Evolutionary conservation across 2,329 filamentous ascomycete species (phyloP), one percentile per base, ranked within the genome.

Genomic region (Colletotrichum zoysiae): DNA sequence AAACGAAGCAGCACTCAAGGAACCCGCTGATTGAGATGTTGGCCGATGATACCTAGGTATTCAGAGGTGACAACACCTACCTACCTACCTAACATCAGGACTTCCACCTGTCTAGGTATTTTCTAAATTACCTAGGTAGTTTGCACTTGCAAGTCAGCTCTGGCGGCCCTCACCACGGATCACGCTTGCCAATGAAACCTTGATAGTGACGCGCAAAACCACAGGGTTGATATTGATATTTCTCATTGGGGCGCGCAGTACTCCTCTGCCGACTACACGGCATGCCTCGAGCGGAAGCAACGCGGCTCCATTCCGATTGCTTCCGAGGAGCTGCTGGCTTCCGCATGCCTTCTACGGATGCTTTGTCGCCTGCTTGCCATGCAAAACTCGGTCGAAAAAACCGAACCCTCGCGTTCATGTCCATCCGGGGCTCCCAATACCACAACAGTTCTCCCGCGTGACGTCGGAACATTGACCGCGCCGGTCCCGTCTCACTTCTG

Each of bases 401-500:
- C n/a, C 4, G 14, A 14, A 14, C 38, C 5, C 40, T 3, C 11
- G 9, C 6, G 3, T 38, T 40, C 16, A 12, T 46, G 9, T 4
- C 11, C 26, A 14, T 38, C 23, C n/a, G 18, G 23, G 30, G n/a
- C 9, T 48, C 14, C 12, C 30, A 20, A 26, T 4, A 50, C 18
- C 8, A 35, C 9, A 9, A 14, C 42, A 9, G 11, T 18, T 12
- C 5, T 18, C 8, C 20, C 20, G 7, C 8, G 42, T 35, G 14
- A 42, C 16, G 33, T 33, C 3, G n/a, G 2, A 12, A 38, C 8
- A 3, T 8, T 18, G 12, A 20, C 16, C 44, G 8, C 16, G 5
- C 59, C n/a, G 11, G 3, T 18, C 20, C 12, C 3, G 30, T 8
- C 18, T 58, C 51, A 71, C 46, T 71, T 82, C 64, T 81, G 57